Evolutionary conservation across 306 rosid species (phyloP).

Genomic region (Cucumis sativus): Cucumber_9930_V3 NC_026657.2:32156001-32156500

Average conservation of each 20-base stretch:
- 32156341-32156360: conserved; percentile 95
- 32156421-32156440: conserved; percentile 93
- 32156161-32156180: conserved; percentile 13
- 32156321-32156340: conserved; percentile 92
- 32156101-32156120: conserved; percentile 52
- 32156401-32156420: conserved; percentile 92
- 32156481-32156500: conserved; percentile 82
- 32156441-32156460: conserved; percentile 89
- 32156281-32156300: conserved; percentile 98
- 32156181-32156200: conserved; percentile 90
- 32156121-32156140: too few species aligned
- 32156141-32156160: neutral
- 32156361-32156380: conserved; percentile 92
- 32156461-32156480: conserved; percentile 95
- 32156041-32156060: conserved; percentile 17
- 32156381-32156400: conserved; percentile 81
- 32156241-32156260: conserved; percentile 91
- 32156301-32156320: conserved; percentile 90
- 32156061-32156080: conserved; percentile 88
- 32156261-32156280: conserved; percentile 97
- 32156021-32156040: neutral
- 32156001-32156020: neutral
- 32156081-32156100: conserved; percentile 79
- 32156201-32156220: conserved; percentile 85
- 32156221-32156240: conserved; percentile 93